A percentile compares a stretch with the other conserved stretches of the same genome.
These are phyloP conservation scores for Furcasterigmium furcatum DNA, from an alignment of 2,329 filamentous ascomycete genomes.

Conservation along the genomic window DNA sequence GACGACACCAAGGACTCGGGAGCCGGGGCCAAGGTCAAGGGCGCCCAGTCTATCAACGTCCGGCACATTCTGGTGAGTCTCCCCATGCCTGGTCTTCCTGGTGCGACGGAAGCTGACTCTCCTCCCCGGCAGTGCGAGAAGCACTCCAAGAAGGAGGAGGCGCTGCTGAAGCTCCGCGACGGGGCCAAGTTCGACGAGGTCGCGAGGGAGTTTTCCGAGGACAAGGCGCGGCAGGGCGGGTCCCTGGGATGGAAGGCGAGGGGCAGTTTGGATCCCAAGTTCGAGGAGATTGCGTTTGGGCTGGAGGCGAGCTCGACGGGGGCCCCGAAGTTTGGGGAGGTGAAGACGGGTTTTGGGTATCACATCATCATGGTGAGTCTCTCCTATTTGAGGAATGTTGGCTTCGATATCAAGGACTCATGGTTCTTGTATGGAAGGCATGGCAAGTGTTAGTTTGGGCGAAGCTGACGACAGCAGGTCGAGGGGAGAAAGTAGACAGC, in stretches of 20 bases:
- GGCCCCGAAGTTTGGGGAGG: constrained; percentile 65
- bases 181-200: constrained; percentile 74
- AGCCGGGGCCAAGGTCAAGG: constrained; percentile 48
- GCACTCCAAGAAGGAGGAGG: constrained; percentile 74
- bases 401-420: constrained; percentile 78
- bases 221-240: constrained; percentile 71
- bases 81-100: not conserved
- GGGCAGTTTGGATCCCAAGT: constrained; percentile 63
- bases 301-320: constrained; percentile 63
- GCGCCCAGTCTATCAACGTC: constrained; percentile 68
- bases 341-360: constrained; percentile 73
- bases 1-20: constrained; percentile 22
- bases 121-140: constrained; percentile 68
- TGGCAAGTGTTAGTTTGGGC: not conserved
- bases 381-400: constrained; percentile 10
- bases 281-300: constrained; percentile 70
- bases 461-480: constrained; percentile 21
- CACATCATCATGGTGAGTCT: constrained; percentile 71
- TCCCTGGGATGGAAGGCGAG: constrained; percentile 71
- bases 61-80: constrained; percentile 63
- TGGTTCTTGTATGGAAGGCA: constrained; percentile 45
- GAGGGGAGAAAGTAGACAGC: constrained; percentile 34
- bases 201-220: constrained; percentile 69
- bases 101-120: constrained; percentile 7
- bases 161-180: constrained; percentile 62